Evolutionary conservation across 352 stramenopile genomes (phyloP).

Genomic region (Pythium biforme): DNA sequence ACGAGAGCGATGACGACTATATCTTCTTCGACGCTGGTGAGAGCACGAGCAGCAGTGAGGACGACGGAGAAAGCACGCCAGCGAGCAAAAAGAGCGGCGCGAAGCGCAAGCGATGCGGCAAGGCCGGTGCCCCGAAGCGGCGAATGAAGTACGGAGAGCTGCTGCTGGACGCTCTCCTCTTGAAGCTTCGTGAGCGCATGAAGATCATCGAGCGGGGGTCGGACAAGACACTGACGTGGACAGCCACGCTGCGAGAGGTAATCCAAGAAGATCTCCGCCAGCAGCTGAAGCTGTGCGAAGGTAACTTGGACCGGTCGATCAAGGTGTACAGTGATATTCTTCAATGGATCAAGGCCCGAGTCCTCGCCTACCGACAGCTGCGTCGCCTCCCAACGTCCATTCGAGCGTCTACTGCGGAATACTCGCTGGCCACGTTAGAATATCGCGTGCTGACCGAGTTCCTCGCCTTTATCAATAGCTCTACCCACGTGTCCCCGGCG

Average conservation of each 20-base stretch:
- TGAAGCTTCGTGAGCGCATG: conserved; percentile 12
- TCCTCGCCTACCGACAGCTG: conserved; percentile 29
- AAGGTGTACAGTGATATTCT: conserved; percentile 39
- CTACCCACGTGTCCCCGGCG: background rate
- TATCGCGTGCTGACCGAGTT: conserved; percentile 35
- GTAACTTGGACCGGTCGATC: conserved; percentile 30
- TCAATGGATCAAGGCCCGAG: conserved; percentile 43
- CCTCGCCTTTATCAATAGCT: background rate
- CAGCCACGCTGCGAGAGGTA: conserved; percentile 14
- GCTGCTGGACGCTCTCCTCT: conserved; percentile 16
- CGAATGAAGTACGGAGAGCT: conserved; percentile 19
- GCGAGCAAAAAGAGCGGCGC: background rate
- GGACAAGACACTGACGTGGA: conserved; percentile 17
- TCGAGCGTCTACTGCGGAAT: conserved; percentile 38
- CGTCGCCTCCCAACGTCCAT: background rate
- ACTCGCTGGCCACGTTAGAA: conserved; percentile 49
- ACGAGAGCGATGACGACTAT: conserved; percentile 21
- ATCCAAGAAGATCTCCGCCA: conserved; percentile 16
- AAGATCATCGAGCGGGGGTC: conserved; percentile 1
- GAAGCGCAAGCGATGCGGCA: conserved; percentile 7
- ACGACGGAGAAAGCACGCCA: background rate
- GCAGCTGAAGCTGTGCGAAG: conserved; percentile 1
- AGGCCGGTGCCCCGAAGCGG: background rate
- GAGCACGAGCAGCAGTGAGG: conserved; percentile 6
- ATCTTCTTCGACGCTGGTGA: background rate